A percentile compares a stretch with the other conserved stretches of the same genome.
These are phyloP conservation scores for Ochetophila trinervis DNA, from an alignment of 306 rosid species.

Conservation along the genomic window DNA sequence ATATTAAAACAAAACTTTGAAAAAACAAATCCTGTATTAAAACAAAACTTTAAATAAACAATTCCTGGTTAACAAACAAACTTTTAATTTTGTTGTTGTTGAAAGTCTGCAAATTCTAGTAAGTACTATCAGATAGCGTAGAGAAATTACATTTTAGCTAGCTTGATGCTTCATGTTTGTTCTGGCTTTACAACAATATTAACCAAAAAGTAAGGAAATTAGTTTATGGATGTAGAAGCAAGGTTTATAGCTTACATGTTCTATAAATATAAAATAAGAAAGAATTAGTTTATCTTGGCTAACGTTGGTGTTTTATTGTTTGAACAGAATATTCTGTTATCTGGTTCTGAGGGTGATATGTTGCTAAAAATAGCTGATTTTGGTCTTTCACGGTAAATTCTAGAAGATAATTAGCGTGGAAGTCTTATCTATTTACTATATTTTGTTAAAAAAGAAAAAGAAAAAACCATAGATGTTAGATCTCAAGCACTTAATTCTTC, in stretches of 20 bases:
- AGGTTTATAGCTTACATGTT: constrained; percentile 2
- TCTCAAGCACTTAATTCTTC: background rate
- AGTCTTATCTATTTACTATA: constrained; percentile 1
- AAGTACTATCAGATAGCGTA: too few relatives aligned
- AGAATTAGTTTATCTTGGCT: constrained; percentile 23
- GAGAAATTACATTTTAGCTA: too few relatives aligned
- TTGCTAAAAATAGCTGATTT: constrained; percentile 62
- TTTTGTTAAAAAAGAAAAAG: too few relatives aligned
- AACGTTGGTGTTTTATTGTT: constrained; percentile 22
- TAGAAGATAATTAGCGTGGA: background rate
- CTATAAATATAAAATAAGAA: background rate
- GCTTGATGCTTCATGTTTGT: too few relatives aligned
- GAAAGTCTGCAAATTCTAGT: too few relatives aligned
- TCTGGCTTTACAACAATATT: too few relatives aligned
- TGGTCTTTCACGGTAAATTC: constrained; percentile 61
- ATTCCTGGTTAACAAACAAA: too few relatives aligned
- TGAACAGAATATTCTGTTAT: constrained; percentile 54
- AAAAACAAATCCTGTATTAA: too few relatives aligned
- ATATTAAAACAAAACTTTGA: too few relatives aligned
- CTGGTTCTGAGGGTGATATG: constrained; percentile 34
- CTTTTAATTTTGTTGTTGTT: too few relatives aligned
- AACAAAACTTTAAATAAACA: too few relatives aligned
- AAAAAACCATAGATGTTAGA: background rate
- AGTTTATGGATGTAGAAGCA: background rate
- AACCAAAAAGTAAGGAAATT: too few relatives aligned